phyloP scores from a whole-genome alignment of 495 filamentous ascomycete genomes.

The Hypoxylon rickii region DNA sequence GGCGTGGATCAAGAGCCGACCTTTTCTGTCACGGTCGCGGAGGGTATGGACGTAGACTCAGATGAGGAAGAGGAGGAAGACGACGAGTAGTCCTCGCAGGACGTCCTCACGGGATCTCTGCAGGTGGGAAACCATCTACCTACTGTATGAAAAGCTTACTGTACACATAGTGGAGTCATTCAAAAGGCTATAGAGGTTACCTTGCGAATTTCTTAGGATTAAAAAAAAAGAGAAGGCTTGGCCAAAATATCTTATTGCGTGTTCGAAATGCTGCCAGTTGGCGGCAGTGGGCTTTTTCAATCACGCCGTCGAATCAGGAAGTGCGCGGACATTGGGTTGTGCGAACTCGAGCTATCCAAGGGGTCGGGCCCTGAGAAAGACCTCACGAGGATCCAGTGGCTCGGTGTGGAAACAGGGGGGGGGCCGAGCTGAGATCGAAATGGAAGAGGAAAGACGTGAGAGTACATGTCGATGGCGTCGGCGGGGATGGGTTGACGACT shows the following conservation, averaged over 20 bases:
- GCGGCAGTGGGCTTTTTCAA: background rate
- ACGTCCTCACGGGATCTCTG: constrained; percentile 6
- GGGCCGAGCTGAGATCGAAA: background rate
- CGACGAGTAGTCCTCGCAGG: constrained; percentile 35
- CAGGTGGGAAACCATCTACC: constrained; percentile 26
- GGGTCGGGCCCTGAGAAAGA: constrained; percentile 5
- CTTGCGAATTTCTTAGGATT: constrained; percentile 18
- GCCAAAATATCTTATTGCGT: constrained; percentile 14
- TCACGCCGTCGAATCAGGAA: constrained; percentile 4
- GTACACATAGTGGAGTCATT: constrained; percentile 36
- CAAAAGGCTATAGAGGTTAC: constrained; percentile 11
- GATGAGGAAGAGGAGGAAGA: constrained; percentile 80
- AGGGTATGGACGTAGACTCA: constrained; percentile 95
- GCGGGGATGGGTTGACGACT: constrained; percentile 30
- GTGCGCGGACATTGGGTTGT: constrained; percentile 1
- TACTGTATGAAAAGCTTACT: constrained; percentile 38
- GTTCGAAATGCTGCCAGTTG: background rate
- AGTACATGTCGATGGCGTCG: constrained; percentile 8
- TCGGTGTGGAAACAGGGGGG: background rate
- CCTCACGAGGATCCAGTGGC: constrained; percentile 4
- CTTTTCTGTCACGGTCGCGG: constrained; percentile 81
- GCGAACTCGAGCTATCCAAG: background rate
- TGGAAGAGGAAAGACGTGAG: constrained; percentile 1
- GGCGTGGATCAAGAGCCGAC: constrained; percentile 95
- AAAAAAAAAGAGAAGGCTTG: constrained; percentile 11